Percentiles rank a stretch among this genome's conserved stretches.
These are phyloP conservation scores for Dianthus caryophyllus DNA, from an alignment of 148 eudicot species.

Conservation along the genomic window DNA sequence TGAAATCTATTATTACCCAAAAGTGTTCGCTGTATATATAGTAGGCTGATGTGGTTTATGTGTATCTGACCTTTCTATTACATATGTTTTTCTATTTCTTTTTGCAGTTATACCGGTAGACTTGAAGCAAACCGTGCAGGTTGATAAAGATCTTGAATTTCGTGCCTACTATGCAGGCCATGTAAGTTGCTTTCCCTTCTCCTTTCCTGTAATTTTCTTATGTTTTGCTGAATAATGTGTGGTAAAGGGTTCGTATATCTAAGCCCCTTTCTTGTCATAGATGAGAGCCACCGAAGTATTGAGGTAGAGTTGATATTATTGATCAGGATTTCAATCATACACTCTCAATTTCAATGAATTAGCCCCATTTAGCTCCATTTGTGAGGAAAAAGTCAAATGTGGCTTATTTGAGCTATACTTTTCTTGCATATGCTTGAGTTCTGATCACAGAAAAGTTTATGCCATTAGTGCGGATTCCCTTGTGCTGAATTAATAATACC, in stretches of 20 bases:
- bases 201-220: background rate
- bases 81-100: slow-evolving; percentile 13
- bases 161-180: slow-evolving; percentile 98
- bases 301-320: no score
- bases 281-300: no score
- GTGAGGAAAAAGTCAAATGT: no score
- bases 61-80: no score
- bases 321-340: background rate
- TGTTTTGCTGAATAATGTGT: background rate
- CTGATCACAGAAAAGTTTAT: background rate
- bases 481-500: background rate
- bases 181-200: slow-evolving; percentile 38
- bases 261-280: background rate
- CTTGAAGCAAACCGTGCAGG: slow-evolving; percentile 80
- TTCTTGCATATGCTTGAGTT: background rate
- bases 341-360: no score
- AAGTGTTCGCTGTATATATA: no score
- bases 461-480: background rate
- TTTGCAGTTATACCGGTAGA: slow-evolving; percentile 73
- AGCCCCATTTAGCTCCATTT: no score
- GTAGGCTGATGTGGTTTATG: no score
- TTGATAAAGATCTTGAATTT: slow-evolving; percentile 86
- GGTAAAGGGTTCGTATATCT: background rate
- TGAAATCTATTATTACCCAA: no score
- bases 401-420: background rate